These are phyloP conservation scores for Chlorokybus atmophyticus DNA, from an alignment of 139 green algal genomes.

Conservation along the genomic window DNA sequence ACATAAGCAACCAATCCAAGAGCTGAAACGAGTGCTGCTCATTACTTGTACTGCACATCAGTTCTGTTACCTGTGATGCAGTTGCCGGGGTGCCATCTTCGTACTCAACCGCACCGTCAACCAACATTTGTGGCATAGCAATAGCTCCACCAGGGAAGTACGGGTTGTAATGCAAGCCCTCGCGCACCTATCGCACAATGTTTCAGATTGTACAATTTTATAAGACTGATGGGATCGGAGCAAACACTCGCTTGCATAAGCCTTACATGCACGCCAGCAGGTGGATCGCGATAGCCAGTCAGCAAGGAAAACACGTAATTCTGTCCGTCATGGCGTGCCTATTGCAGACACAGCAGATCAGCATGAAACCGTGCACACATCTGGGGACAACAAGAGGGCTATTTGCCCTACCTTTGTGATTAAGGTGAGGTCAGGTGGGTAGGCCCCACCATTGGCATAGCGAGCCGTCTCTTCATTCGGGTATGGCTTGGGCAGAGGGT, in stretches of 20 bases:
- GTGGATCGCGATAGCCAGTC: constrained; percentile 90
- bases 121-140: constrained; percentile 98
- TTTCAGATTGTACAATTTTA: background rate
- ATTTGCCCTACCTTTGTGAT: constrained; percentile 78
- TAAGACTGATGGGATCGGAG: background rate
- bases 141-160: constrained; percentile 99
- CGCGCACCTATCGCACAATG: constrained; percentile 41
- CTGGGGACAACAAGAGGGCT: background rate
- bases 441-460: constrained; percentile 95
- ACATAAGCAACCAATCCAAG: background rate
- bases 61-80: constrained; percentile 56
- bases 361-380: too few relatives aligned
- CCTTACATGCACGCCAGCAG: constrained; percentile 59
- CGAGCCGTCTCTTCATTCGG: constrained; percentile 76
- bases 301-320: constrained; percentile 98
- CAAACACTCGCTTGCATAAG: background rate
- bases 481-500: constrained; percentile 81
- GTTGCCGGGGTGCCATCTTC: constrained; percentile 89
- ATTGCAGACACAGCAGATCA: constrained; percentile 2
- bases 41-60: background rate
- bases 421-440: constrained; percentile 91
- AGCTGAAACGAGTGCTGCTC: background rate
- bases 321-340: constrained; percentile 82
- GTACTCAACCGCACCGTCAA: constrained; percentile 92
- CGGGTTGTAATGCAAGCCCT: constrained; percentile 99